Evolutionary conservation across 805 yeast species (phyloP), one percentile per base, ranked within the genome.

Genomic region (Debaryomyces tyrocola): DNA sequence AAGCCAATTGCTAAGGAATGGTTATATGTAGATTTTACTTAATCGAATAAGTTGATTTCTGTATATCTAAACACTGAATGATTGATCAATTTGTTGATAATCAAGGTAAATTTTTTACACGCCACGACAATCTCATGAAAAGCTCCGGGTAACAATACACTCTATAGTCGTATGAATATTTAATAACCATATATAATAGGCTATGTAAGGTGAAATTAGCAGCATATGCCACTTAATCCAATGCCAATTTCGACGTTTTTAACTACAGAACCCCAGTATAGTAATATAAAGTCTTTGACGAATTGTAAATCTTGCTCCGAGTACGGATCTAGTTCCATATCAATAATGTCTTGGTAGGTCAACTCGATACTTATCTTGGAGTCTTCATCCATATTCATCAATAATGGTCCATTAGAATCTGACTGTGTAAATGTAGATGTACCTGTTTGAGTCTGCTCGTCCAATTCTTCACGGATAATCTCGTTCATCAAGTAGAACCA

Each of bases 311-410:
- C 77, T 37, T 60, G 63, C 33, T 57, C 58, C n/a, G 68, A 63
- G 51, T 71, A 70, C 10, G 75, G 75, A 52, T 73, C 77, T 42
- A 73, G 57, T 51, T 69, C 78, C 70, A 72, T 64, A 37, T 70
- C 75, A 10, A 59, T 55, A 33, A 73, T 52, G 50, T 72, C 77
- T 53, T 71, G 75, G 51, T 69, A 69, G 7, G 74, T 69, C 37
- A 73, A 56, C 46, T 62, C 70, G 28, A 72, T 48, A 20, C 49
- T 49, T 33, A 63, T 43, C 40, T 56, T 56, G 24, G 40, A 41
- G 28, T 24, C 33, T 8, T 31, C 17, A n/a, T 37, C 18, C 6
- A 8, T 33, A n/a, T 35, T 33, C 4, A 42, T 38, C 20, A 39
- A 14, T 20, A 24, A 35, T 2, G 36, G 44, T 3, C n/a, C 24